A percentile compares a stretch with the other conserved stretches of the same genome.
phyloP scores from a whole-genome alignment of 2,329 filamentous ascomycete species.

The Hansfordia pulvinata region DNA sequence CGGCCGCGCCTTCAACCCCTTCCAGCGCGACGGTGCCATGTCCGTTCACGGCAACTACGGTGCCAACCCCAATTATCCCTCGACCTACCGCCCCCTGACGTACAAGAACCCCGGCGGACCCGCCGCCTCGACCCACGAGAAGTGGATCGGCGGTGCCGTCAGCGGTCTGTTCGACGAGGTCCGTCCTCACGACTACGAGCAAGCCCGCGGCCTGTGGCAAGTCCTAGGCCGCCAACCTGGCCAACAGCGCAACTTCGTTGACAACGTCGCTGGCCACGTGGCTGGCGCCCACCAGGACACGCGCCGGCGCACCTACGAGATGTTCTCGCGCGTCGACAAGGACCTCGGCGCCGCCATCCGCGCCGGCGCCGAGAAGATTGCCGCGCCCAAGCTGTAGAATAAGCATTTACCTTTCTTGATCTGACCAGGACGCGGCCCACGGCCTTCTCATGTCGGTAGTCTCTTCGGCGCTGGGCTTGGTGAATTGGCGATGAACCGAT shows the following conservation, averaged over 20 bases:
- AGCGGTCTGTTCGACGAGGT: conserved; percentile 29
- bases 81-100: conserved; percentile 29
- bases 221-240: conserved; percentile 32
- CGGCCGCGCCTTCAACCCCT: conserved; percentile 42
- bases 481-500: no score
- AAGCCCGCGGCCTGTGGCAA: conserved; percentile 17
- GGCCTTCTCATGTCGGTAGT: no score
- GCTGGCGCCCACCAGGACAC: conserved; percentile 37
- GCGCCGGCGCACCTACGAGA: conserved; percentile 43
- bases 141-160: conserved; percentile 31
- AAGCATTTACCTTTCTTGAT: no score
- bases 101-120: conserved; percentile 27
- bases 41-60: conserved; percentile 53
- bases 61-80: conserved; percentile 43
- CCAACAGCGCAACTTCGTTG: conserved; percentile 47
- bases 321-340: conserved; percentile 43
- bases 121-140: conserved; percentile 28
- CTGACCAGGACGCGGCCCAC: no score
- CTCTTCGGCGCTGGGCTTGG: no score
- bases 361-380: conserved; percentile 34
- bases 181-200: conserved; percentile 33
- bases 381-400: no score
- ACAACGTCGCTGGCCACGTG: conserved; percentile 45
- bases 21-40: conserved; percentile 63
- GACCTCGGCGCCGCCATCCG: conserved; percentile 38